Percentiles rank a stretch among this genome's conserved stretches.
phyloP scores from a whole-genome alignment of 2,329 filamentous ascomycete species.

The Ascochyta lentis region DNA sequence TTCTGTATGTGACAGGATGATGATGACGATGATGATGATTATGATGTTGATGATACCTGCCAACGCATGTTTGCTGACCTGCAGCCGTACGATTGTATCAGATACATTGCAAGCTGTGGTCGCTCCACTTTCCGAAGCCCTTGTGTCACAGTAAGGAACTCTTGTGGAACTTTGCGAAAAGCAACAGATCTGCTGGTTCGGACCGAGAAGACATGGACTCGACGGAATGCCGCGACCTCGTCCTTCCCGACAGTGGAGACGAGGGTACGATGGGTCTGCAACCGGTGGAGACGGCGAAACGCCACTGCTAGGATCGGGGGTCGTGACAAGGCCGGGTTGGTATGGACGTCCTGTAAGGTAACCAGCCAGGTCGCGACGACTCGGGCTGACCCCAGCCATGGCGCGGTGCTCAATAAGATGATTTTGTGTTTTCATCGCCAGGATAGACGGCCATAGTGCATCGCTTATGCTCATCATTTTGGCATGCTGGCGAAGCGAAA shows the following conservation, averaged over 20 bases:
- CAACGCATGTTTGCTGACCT: constrained; percentile 5
- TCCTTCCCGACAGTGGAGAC: constrained; percentile 13
- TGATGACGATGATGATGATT: neutral
- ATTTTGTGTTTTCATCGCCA: neutral
- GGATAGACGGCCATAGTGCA: neutral
- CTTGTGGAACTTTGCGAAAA: constrained; percentile 15
- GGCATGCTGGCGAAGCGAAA: constrained; percentile 13
- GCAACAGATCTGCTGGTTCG: constrained; percentile 10
- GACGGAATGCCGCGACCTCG: constrained; percentile 9
- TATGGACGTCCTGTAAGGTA: neutral
- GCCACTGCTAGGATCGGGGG: neutral
- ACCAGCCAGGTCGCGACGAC: neutral
- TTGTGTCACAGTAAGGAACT: constrained; percentile 6
- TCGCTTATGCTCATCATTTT: constrained; percentile 16
- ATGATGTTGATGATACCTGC: neutral
- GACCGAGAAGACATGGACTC: constrained; percentile 6
- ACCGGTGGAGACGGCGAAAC: constrained; percentile 1
- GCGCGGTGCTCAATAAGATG: neutral
- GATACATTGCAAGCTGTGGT: constrained; percentile 9
- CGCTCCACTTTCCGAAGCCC: constrained; percentile 9
- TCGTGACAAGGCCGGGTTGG: neutral
- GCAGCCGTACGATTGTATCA: constrained; percentile 11
- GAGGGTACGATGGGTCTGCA: neutral
- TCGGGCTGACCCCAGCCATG: neutral
- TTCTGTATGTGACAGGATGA: neutral